phyloP scores from a whole-genome alignment of 495 filamentous ascomycete genomes.

The Xylaria nigripes region DNA sequence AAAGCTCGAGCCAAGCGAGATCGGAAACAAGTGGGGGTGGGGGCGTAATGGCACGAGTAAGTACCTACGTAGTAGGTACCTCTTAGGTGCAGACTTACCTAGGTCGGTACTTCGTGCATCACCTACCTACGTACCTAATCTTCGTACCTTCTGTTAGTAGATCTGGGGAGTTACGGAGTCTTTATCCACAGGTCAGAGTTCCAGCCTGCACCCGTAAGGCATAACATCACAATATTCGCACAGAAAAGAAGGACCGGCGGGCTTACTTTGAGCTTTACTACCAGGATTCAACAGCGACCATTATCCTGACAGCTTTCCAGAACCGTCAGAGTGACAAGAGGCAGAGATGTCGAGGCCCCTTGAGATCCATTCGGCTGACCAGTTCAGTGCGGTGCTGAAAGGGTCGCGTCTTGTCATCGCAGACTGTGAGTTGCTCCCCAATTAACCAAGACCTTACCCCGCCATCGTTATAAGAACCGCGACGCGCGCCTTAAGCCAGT shows the following conservation, averaged over 20 bases:
- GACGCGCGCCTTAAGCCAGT: not conserved
- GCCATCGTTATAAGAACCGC: constrained; percentile 9
- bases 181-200: too few relatives aligned
- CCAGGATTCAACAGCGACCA: not conserved
- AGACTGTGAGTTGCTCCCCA: constrained; percentile 60
- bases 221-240: too few relatives aligned
- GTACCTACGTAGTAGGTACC: too few relatives aligned
- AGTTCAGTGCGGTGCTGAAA: constrained; percentile 61
- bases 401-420: constrained; percentile 67
- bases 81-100: too few relatives aligned
- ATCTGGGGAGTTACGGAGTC: too few relatives aligned
- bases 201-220: too few relatives aligned
- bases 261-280: not conserved
- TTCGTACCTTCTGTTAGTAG: too few relatives aligned
- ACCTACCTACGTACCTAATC: too few relatives aligned
- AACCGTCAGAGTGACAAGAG: constrained; percentile 10
- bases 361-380: constrained; percentile 59
- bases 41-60: too few relatives aligned
- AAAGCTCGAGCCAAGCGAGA: too few relatives aligned
- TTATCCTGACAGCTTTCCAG: not conserved
- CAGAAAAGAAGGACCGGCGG: not conserved
- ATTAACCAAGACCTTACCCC: constrained; percentile 12
- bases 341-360: constrained; percentile 54
- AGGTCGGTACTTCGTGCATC: too few relatives aligned
- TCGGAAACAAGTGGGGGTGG: too few relatives aligned